These are phyloP conservation scores for Tetratostichococcus sp. DNA, from an alignment of 139 green algal genomes.

Conservation along the genomic window DNA sequence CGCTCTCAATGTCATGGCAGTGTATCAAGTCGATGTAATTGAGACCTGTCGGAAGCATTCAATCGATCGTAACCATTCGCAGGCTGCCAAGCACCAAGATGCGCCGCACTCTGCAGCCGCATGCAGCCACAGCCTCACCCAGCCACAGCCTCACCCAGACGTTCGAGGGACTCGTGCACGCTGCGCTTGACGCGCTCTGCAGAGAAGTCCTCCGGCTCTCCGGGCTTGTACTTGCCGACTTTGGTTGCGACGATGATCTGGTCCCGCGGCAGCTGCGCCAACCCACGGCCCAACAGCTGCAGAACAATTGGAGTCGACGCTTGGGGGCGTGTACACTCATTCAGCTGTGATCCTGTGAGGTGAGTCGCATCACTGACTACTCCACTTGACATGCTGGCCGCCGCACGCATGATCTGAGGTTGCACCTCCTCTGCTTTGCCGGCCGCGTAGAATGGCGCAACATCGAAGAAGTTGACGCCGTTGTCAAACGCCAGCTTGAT, in stretches of 20 bases:
- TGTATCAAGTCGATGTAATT: constrained; percentile 51
- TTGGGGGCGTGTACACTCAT: no score
- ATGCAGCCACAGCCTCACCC: no score
- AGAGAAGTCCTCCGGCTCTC: constrained; percentile 35
- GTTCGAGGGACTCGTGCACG: constrained; percentile 32
- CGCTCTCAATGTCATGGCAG: constrained; percentile 50
- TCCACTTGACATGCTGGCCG: no score
- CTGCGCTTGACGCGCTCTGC: constrained; percentile 32
- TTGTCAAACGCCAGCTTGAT: constrained; percentile 26
- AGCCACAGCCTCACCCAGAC: constrained; percentile 9
- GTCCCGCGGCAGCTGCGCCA: constrained; percentile 27
- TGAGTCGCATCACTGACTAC: no score
- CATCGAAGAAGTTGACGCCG: constrained; percentile 53
- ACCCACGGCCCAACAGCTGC: constrained; percentile 15
- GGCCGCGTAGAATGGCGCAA: constrained; percentile 44
- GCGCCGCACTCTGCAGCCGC: no score
- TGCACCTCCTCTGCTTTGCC: constrained; percentile 30
- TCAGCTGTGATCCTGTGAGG: no score
- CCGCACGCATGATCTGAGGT: no score
- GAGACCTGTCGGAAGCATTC: no score
- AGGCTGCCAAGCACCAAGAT: no score
- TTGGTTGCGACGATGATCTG: constrained; percentile 37
- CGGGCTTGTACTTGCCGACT: constrained; percentile 10
- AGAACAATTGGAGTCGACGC: no score
- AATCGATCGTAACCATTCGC: no score